Conservation (phyloP, 129 eudicot genomes). For the Ambrosia artemisiifolia region DNA sequence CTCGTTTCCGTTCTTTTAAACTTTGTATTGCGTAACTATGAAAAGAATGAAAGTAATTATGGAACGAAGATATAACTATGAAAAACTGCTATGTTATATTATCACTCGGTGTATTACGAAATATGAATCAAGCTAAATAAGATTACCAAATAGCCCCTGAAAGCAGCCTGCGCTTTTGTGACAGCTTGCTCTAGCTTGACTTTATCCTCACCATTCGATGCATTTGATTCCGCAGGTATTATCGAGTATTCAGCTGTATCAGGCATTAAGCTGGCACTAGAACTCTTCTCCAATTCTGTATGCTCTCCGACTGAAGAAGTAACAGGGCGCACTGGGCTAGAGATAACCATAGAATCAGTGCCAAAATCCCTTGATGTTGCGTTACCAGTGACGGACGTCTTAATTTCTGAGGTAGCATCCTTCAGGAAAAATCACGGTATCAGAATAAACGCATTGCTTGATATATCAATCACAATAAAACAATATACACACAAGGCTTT, state of each 20-base stretch:
- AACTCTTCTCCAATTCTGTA: constrained; percentile 41
- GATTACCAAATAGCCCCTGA: constrained; percentile 95
- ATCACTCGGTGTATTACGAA: not conserved
- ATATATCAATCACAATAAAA: constrained; percentile 12
- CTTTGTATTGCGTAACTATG: not conserved
- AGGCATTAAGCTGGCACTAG: constrained; percentile 34
- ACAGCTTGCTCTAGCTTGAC: constrained; percentile 66
- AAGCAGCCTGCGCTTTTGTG: constrained; percentile 91
- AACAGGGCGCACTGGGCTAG: constrained; percentile 46
- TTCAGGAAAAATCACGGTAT: constrained; percentile 29
- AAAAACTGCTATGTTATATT: not conserved
- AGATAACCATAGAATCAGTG: constrained; percentile 42
- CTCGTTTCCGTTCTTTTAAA: too few species aligned
- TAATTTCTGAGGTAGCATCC: constrained; percentile 61
- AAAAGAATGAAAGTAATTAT: not conserved
- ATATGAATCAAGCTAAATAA: constrained; percentile 1
- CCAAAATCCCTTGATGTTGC: constrained; percentile 41
- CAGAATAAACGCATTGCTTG: constrained; percentile 21
- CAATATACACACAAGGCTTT: too few species aligned
- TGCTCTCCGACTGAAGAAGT: constrained; percentile 39
- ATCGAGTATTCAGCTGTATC: constrained; percentile 29
- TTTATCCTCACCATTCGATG: constrained; percentile 50
- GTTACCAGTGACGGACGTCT: constrained; percentile 40
- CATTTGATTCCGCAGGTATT: constrained; percentile 12
- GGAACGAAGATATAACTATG: not conserved